A percentile compares a stretch with the other conserved stretches of the same genome.
Conservation (phyloP, 2,329 filamentous ascomycete genomes). For the Penicillium sp. region DNA sequence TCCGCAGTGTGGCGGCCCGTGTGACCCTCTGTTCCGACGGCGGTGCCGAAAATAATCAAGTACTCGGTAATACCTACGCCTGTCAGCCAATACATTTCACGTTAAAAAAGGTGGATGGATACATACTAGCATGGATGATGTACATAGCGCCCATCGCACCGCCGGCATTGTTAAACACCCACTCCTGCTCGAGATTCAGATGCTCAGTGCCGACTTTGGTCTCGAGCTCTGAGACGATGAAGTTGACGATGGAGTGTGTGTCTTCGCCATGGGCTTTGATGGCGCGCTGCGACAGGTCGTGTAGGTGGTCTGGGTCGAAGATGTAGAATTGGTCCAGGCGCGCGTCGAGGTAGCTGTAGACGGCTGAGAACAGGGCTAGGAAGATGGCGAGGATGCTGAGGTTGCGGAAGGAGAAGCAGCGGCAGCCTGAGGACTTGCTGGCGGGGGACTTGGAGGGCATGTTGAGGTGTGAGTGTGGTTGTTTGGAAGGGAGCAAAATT, state of each 20-base stretch:
- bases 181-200: constrained; percentile 70
- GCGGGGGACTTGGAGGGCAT: constrained; percentile 25
- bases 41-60: constrained; percentile 73
- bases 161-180: constrained; percentile 89
- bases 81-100: neutral
- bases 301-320: constrained; percentile 64
- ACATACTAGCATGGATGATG: constrained; percentile 54
- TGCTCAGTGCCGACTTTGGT: constrained; percentile 46
- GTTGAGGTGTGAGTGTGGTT: constrained; percentile 2
- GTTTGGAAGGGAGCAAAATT: constrained; percentile 8
- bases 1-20: constrained; percentile 83
- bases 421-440: constrained; percentile 18
- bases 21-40: constrained; percentile 75
- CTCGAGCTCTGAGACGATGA: constrained; percentile 65
- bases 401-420: constrained; percentile 28
- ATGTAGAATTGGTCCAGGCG: constrained; percentile 60
- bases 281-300: constrained; percentile 62
- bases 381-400: constrained; percentile 33
- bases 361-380: constrained; percentile 34
- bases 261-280: constrained; percentile 69
- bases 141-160: constrained; percentile 92
- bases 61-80: constrained; percentile 67
- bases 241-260: constrained; percentile 63
- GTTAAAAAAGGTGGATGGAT: neutral
- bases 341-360: constrained; percentile 37